Evolutionary conservation across 805 yeast species (phyloP).

Genomic region (Scheffersomyces coipomensis): DNA sequence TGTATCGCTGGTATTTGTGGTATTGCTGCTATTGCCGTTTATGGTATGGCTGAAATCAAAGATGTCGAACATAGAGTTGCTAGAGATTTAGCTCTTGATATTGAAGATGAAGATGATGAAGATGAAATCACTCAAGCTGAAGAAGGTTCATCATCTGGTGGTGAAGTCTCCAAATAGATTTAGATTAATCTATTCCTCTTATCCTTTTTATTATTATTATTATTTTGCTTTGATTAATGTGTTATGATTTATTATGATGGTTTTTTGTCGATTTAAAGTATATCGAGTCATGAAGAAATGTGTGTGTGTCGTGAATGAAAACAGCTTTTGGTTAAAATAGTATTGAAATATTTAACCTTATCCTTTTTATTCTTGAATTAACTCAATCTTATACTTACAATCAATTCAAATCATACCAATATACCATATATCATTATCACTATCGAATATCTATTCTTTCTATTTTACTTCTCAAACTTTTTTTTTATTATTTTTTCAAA

Average conservation of each 20-base stretch:
- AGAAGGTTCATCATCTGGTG: constrained; percentile 38
- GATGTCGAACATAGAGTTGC: constrained; percentile 64
- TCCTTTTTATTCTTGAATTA: too few relatives aligned
- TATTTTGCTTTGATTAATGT: background rate
- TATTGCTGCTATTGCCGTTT: constrained; percentile 68
- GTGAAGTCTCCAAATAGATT: constrained; percentile 42
- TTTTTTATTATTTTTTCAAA: background rate
- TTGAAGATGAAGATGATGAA: constrained; percentile 30
- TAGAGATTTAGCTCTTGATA: constrained; percentile 51
- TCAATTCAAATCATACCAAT: too few relatives aligned
- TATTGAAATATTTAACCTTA: too few relatives aligned
- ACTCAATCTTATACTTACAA: too few relatives aligned
- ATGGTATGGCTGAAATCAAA: constrained; percentile 83
- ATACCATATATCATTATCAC: too few relatives aligned
- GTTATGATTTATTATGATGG: background rate
- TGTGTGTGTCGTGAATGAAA: constrained; percentile 12
- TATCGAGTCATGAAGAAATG: constrained; percentile 19
- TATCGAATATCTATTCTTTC: background rate
- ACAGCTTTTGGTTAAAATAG: too few relatives aligned
- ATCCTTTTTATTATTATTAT: too few relatives aligned
- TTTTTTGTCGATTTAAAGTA: background rate
- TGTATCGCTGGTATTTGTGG: constrained; percentile 85
- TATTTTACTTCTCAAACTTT: background rate
- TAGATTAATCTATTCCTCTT: too few relatives aligned
- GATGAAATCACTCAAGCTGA: constrained; percentile 6